Percentiles rank a stretch among this genome's conserved stretches.
These are phyloP conservation scores for Phytophthora syringae DNA, from an alignment of 352 stramenopile genomes.

Conservation along the genomic window DNA sequence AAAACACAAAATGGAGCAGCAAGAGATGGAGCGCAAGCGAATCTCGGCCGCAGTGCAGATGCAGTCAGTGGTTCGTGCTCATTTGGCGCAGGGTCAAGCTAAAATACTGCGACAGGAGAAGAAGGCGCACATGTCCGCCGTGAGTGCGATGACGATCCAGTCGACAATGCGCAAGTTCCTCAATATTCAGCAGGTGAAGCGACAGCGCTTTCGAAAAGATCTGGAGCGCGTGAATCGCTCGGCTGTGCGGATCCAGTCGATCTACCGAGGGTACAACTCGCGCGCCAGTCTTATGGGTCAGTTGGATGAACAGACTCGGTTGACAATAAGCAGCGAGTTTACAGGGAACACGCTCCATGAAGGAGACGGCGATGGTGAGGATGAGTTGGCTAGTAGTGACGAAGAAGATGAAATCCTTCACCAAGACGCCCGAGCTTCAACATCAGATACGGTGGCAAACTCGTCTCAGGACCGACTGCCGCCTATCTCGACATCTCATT, in stretches of 20 bases:
- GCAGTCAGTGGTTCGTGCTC: constrained; percentile 54
- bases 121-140: constrained; percentile 58
- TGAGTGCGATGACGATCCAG: constrained; percentile 74
- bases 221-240: constrained; percentile 70
- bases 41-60: constrained; percentile 49
- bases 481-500: constrained; percentile 10
- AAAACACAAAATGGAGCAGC: constrained; percentile 58
- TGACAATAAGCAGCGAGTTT: constrained; percentile 19
- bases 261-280: constrained; percentile 72
- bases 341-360: constrained; percentile 11
- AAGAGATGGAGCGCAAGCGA: constrained; percentile 53
- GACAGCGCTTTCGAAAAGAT: constrained; percentile 53
- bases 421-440: not conserved
- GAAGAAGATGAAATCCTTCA: not conserved
- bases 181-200: constrained; percentile 46
- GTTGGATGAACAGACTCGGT: constrained; percentile 38
- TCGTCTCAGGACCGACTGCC: constrained; percentile 24
- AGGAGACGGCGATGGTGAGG: constrained; percentile 22
- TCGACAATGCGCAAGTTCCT: constrained; percentile 70
- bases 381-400: not conserved
- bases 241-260: constrained; percentile 68
- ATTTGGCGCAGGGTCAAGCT: constrained; percentile 43
- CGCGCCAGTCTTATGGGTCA: constrained; percentile 49
- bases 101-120: constrained; percentile 46
- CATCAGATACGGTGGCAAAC: not conserved